Evolutionary conservation across 257 asterid species (phyloP), one percentile per base, ranked within the genome.

Genomic region (Salvia hispanica): DNA sequence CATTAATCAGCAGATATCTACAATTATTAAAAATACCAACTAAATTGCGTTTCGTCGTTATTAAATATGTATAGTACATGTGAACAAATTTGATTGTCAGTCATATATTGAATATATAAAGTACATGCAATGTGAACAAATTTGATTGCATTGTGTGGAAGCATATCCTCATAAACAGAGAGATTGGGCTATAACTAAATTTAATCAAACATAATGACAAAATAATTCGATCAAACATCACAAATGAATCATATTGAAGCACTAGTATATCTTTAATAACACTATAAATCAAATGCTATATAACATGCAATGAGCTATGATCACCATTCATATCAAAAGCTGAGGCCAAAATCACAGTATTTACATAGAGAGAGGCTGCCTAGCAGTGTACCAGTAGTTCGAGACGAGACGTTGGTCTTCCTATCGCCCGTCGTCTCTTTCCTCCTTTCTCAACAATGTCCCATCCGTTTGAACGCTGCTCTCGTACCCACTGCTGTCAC

Each of bases 401-500:
- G 28, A 57, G 48, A 66, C 43, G 53, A 33, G 31, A 51, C 5
- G 56, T 15, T 33, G 37, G 46, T 47, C 59, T 13, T 46, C n/a
- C 71, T 81, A 82, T 15, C 66, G 77, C 77, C 84, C 86, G 51
- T 83, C 89, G 13, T 84, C 93, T 0, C 83, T 81, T 80, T 91
- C 95, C 72, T 74, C 90, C 76, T 74, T 88, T 81, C 81, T 80
- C 79, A 80, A 72, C 78, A 84, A 70, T 45, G 77, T 71, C 59
- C 72, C 58, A 54, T 78, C 90, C 12, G 86, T 85, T 71, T 87
- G 95, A 44, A 78, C 84, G 21, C 91, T 78, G 78, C 95, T 92
- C 71, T 89, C 98, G 12, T 89, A 92, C 61, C 96, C 96, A 45
- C 96, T 87, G 58, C 96, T 89, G 56, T 92, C 98, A 9, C 95